Evolutionary conservation across 2,329 filamentous ascomycete species (phyloP).

Genomic region (Coniochaeta hoffmannii): DNA sequence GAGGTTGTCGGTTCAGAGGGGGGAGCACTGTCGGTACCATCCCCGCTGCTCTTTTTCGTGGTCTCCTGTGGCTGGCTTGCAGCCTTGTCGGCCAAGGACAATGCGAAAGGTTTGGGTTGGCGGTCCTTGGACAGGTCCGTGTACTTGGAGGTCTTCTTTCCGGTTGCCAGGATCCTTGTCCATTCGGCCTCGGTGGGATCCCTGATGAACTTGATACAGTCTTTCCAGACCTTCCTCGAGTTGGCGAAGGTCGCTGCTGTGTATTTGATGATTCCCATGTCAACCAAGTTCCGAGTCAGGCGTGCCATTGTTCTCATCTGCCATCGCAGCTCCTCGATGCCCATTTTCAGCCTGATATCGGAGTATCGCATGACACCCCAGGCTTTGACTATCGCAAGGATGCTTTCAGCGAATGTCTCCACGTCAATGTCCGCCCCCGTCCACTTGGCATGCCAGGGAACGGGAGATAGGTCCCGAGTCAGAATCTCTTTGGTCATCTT

Average conservation of each 20-base stretch:
- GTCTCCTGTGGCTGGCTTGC: conserved; percentile 3
- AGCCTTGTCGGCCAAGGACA: conserved; percentile 13
- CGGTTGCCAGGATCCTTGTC: conserved; percentile 45
- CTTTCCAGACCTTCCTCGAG: conserved; percentile 45
- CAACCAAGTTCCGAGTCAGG: conserved; percentile 49
- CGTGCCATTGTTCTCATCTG: conserved; percentile 55
- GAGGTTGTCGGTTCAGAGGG: conserved; percentile 10
- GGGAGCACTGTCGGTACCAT: conserved; percentile 5
- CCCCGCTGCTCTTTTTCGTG: conserved; percentile 5
- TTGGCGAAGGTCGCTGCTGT: conserved; percentile 47
- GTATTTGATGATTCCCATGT: conserved; percentile 47
- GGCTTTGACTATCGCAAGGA: conserved; percentile 49
- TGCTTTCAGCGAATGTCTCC: conserved; percentile 46
- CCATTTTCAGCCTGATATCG: conserved; percentile 51
- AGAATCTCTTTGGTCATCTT: conserved; percentile 24
- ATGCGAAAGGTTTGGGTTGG: conserved; percentile 17
- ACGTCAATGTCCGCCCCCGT: conserved; percentile 52
- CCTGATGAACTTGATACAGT: conserved; percentile 52
- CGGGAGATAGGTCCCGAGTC: conserved; percentile 38
- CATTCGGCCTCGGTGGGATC: conserved; percentile 51
- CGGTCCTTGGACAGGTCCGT: conserved; percentile 15
- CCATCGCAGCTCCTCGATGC: conserved; percentile 44
- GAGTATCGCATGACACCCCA: conserved; percentile 51
- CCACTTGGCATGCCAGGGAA: conserved; percentile 50
- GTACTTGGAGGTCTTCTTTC: conserved; percentile 26